A percentile compares a stretch with the other conserved stretches of the same genome.
Conservation (phyloP, 495 filamentous ascomycete species). For the Penicillium daleae region DNA sequence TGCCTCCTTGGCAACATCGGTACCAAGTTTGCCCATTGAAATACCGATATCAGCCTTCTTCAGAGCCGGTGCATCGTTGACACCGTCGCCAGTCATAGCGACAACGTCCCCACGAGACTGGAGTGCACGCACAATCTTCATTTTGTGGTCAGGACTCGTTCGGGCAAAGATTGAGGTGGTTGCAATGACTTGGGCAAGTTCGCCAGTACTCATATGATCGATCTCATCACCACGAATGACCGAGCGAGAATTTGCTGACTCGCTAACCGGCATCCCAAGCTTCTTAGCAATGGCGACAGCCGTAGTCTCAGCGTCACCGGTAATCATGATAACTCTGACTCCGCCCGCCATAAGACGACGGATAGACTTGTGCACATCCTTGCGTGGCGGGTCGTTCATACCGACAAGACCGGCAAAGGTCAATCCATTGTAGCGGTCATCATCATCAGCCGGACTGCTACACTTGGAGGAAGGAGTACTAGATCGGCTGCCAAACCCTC, state of each 20-base stretch:
- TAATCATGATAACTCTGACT: slow-evolving; percentile 98
- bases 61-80: slow-evolving; percentile 95
- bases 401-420: slow-evolving; percentile 91
- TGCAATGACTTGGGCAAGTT: slow-evolving; percentile 79
- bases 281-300: slow-evolving; percentile 91
- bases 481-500: slow-evolving; percentile 48
- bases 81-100: slow-evolving; percentile 97
- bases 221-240: slow-evolving; percentile 89
- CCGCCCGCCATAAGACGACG: slow-evolving; percentile 88
- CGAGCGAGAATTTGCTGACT: slow-evolving; percentile 53
- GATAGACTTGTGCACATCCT: slow-evolving; percentile 87
- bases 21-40: slow-evolving; percentile 93
- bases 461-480: slow-evolving; percentile 51
- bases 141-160: slow-evolving; percentile 95
- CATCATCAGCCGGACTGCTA: slow-evolving; percentile 56
- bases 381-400: slow-evolving; percentile 94
- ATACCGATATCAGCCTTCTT: slow-evolving; percentile 99
- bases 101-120: slow-evolving; percentile 95
- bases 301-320: slow-evolving; percentile 92
- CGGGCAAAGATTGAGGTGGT: slow-evolving; percentile 93
- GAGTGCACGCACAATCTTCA: slow-evolving; percentile 92
- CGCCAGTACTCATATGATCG: slow-evolving; percentile 82
- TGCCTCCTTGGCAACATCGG: slow-evolving; percentile 97
- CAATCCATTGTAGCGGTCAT: slow-evolving; percentile 78
- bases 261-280: slow-evolving; percentile 81